Evolutionary conservation across 768 basidiomycete species (phyloP), one percentile per base, ranked within the genome.

Genomic region (Pulveroboletus sp.): DNA sequence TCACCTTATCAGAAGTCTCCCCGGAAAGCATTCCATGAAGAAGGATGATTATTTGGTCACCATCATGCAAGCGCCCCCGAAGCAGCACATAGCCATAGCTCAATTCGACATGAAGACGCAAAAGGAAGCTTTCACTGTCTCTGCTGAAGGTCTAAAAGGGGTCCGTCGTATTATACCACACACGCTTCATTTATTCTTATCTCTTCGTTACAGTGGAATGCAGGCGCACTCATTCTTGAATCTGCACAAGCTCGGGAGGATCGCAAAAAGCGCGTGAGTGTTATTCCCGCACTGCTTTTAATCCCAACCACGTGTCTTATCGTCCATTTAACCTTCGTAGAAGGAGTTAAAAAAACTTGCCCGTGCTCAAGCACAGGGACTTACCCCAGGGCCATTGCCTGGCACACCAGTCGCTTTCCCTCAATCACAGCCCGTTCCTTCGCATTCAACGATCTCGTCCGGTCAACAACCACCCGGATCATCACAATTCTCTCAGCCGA

Each of bases 21-120:
- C 86, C 54, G 87, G 87, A 51, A 89, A 89, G 65, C 87, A 89
- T 56, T 85, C 86, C 27, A 74, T 79, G 75, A 88, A 86, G 72
- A 90, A 85, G 65, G 87, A 90, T 58, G 81, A 85, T 51, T 87
- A 80, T 66, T 67, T 90, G 43, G 75, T 74, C 35, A 80, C 70
- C 1, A 80, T 80, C 55, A 86, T 89, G 73, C 73, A 78, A 57
- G 73, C 75, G 10, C 86, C 86, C 5, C 81, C 84, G 51, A 89
- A 89, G 64, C 85, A 88, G 59, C 78, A 78, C 51, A 76, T 81
- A 48, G 69, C 71, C 43, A 85, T 90, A 53, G 63, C 63, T 30
- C 77, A 74, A 12, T 86, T 90, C 59, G 86, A 88, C 65, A 59
- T 62, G 37, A 76, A 73, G 58, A 87, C 86, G 3, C 84, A 86